These are phyloP conservation scores for Asterophora parasitica DNA, from an alignment of 768 basidiomycete genomes.

Conservation along the genomic window DNA sequence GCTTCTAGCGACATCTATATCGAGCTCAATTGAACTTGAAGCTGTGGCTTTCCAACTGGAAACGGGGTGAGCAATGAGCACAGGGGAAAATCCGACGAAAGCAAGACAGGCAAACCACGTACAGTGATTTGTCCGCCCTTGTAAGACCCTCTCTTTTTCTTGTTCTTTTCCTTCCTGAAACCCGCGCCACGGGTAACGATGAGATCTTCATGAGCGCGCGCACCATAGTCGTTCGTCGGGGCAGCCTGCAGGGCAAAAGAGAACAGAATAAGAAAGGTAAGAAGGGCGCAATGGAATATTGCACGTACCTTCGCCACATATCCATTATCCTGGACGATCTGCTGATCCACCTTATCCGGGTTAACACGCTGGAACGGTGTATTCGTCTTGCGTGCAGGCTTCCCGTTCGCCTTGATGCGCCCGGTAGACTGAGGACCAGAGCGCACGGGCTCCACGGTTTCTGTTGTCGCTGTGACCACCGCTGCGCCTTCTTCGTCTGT, in stretches of 20 bases:
- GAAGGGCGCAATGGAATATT: background rate
- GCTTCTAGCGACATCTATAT: conserved; percentile 10
- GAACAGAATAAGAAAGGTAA: background rate
- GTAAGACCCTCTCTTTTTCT: conserved; percentile 96
- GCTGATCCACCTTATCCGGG: conserved; percentile 44
- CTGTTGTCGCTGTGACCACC: conserved; percentile 39
- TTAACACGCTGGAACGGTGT: conserved; percentile 82
- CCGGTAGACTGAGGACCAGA: conserved; percentile 12
- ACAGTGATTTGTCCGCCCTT: conserved; percentile 95
- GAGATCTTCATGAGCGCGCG: conserved; percentile 77
- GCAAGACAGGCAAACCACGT: conserved; percentile 20
- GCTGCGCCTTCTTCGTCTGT: conserved; percentile 47
- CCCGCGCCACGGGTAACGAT: conserved; percentile 92
- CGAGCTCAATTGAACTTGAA: conserved; percentile 62
- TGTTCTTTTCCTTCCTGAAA: conserved; percentile 99
- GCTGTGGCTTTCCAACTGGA: conserved; percentile 75
- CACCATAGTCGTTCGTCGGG: conserved; percentile 78
- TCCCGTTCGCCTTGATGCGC: conserved; percentile 21
- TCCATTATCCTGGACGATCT: conserved; percentile 56
- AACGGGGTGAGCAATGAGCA: background rate
- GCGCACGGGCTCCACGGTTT: conserved; percentile 11
- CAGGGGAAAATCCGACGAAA: conserved; percentile 1
- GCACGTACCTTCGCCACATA: conserved; percentile 72
- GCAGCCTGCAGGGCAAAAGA: conserved; percentile 42
- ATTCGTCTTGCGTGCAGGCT: conserved; percentile 38